Evolutionary conservation across 1,284 basidiomycete genomes (phyloP).

Genomic region (Melampsora americana): DNA sequence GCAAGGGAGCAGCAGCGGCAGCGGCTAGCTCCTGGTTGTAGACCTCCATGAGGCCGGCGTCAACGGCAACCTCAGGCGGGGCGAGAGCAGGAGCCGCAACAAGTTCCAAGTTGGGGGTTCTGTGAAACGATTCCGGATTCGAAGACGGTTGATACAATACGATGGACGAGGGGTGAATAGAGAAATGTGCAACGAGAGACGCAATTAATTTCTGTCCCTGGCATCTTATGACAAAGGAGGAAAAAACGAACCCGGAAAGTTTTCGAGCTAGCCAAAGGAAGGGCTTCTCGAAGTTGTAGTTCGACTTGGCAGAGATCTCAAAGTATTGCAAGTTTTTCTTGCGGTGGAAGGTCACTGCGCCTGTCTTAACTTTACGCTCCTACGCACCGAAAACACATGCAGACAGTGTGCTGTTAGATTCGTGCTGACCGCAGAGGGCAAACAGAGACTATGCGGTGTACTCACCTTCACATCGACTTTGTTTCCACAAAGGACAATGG

Average conservation of each 20-base stretch:
- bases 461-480: conserved; percentile 98
- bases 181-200: background rate
- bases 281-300: conserved; percentile 99
- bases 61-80: conserved; percentile 87
- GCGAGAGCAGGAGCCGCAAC: conserved; percentile 93
- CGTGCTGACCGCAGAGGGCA: background rate
- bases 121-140: background rate
- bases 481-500: conserved; percentile 98
- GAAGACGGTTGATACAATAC: background rate
- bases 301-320: conserved; percentile 99
- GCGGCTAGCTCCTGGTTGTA: conserved; percentile 75
- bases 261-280: conserved; percentile 99
- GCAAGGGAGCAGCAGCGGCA: conserved; percentile 59
- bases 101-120: conserved; percentile 82
- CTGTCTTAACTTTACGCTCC: conserved; percentile 99
- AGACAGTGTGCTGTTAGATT: background rate
- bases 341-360: conserved; percentile 97
- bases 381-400: conserved; percentile 53
- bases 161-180: background rate
- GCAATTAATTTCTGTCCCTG: no score
- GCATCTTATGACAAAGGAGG: background rate
- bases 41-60: conserved; percentile 73
- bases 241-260: conserved; percentile 67
- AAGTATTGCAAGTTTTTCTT: conserved; percentile 99
- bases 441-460: conserved; percentile 3